Conservation (phyloP, 768 basidiomycete genomes). For the Suillus paluster region DNA sequence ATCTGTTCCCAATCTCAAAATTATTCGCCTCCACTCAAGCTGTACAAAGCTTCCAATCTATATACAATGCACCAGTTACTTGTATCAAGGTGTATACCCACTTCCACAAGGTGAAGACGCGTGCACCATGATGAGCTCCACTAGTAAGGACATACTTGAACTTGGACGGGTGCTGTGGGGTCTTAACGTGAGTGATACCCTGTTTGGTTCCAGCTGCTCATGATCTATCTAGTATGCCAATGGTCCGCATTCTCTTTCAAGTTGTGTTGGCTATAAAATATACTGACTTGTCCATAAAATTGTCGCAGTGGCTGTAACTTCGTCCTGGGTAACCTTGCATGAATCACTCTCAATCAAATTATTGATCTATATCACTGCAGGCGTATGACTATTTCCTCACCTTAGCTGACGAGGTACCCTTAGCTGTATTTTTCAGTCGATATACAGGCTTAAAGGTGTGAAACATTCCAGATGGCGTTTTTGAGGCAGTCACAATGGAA, state of each 20-base stretch:
- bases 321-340: not conserved
- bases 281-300: not conserved
- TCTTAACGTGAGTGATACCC: slow-evolving; percentile 1
- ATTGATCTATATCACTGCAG: not conserved
- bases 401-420: slow-evolving; percentile 2
- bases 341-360: not conserved
- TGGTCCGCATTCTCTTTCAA: not conserved
- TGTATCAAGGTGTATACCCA: too few species aligned
- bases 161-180: not conserved
- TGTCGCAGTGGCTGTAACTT: not conserved
- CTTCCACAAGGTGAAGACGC: not conserved
- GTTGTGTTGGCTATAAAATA: not conserved
- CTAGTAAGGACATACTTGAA: not conserved
- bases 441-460: not conserved
- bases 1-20: not conserved
- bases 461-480: not conserved
- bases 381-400: slow-evolving; percentile 5
- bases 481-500: slow-evolving; percentile 3
- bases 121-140: not conserved
- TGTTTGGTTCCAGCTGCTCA: not conserved
- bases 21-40: not conserved
- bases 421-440: not conserved
- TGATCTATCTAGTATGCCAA: not conserved
- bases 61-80: not conserved
- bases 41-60: not conserved